Percentiles rank a stretch among this genome's conserved stretches.
Conservation (phyloP, 2,329 filamentous ascomycete species). For the Tolypocladium album region DNA sequence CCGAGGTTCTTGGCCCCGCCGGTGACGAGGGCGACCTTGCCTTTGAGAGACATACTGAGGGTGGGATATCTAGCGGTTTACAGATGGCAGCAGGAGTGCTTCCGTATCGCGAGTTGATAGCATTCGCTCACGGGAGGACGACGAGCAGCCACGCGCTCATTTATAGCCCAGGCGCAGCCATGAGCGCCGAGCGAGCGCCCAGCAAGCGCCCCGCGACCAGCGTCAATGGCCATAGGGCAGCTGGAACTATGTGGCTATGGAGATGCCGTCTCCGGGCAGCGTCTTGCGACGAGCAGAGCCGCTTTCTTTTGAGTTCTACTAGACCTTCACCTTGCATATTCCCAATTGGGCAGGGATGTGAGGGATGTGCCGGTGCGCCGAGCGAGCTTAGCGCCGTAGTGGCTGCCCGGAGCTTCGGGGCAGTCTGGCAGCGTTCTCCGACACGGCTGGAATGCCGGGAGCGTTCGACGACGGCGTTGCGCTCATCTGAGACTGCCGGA, state of each 20-base stretch:
- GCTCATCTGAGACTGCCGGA: background rate
- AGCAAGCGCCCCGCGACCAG: no score
- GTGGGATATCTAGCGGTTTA: background rate
- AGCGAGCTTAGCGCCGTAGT: background rate
- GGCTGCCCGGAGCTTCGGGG: background rate
- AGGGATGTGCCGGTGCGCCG: background rate
- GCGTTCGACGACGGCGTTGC: no score
- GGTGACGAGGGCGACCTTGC: conserved; percentile 39
- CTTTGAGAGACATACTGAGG: conserved; percentile 21
- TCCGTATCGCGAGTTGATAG: background rate
- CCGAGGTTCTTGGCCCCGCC: conserved; percentile 50
- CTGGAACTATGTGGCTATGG: background rate
- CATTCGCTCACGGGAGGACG: background rate
- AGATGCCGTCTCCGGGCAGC: background rate
- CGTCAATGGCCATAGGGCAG: background rate
- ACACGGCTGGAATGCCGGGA: no score
- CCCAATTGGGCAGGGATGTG: background rate
- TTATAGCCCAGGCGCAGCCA: no score
- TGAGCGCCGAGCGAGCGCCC: no score
- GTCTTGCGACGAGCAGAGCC: background rate
- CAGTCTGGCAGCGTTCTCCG: no score
- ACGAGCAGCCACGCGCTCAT: background rate
- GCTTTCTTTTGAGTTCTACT: background rate
- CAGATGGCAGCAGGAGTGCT: no score
- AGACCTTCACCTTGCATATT: background rate